Base-by-base conservation (phyloP, 306 rosid genomes). In the Hippophae gyantsensis region DNA sequence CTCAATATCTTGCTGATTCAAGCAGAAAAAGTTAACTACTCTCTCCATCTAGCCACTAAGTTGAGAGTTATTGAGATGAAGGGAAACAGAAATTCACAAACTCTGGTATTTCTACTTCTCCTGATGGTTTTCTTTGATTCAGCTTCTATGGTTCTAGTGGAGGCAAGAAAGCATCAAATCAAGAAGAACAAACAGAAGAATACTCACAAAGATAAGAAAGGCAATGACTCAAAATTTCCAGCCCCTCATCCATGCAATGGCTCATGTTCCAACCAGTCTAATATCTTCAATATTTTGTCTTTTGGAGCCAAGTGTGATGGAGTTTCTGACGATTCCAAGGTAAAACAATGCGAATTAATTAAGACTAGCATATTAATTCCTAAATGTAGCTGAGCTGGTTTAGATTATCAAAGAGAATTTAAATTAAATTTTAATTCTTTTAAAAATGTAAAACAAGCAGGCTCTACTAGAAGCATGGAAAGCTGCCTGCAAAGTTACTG, bases 221-320 rank as follows among this genome's bases (percentile, higher is more conserved):
- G 69, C 51, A 62, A 70, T 58, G 74, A 70, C 13, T 70, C 83
- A 67, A 69, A 66, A 64, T 52, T 70, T 23, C 79, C 84, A 44
- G 25, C 25, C 52, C 72, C 83, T 41, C 27, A 74, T 2, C 82
- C 89, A n/a, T 55, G 81, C 86, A 57, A 74, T 53, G 58, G 83
- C 81, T 57, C 61, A 65, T 57, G 7, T 49, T 43, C 67, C 74
- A 52, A 42, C 64, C 75, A 56, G 54, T 68, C 65, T 42, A 71
- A 43, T 62, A 58, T 49, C 68, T 87, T 79, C 64, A 66, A 81
- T 9, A 55, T 92, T 74, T 12, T 83, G 79, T 74, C 83, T 14
- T 92, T 79, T 43, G 96, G 93, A 18, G 98, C 98, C 40, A 85
- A 83, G 70, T 96, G 93, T 0, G 80, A 83, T 63, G 96, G 89